These are phyloP conservation scores for Exophiala oligosperma DNA, from an alignment of 2,329 filamentous ascomycete species.

Conservation along the genomic window DNA sequence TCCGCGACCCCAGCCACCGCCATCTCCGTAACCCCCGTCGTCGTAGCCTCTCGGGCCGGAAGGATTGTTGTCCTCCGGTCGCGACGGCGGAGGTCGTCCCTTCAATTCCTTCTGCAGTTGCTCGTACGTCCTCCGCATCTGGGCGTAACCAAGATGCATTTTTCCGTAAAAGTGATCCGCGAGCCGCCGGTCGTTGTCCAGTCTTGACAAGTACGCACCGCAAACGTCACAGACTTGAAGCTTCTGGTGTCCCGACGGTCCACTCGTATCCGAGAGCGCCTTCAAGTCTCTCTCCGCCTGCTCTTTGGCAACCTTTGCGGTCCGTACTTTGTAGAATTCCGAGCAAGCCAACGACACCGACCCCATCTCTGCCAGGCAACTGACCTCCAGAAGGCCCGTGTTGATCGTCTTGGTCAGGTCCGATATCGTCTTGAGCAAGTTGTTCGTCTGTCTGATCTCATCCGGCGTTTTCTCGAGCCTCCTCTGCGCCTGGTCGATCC, in stretches of 20 bases:
- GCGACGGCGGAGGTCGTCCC: slow-evolving; percentile 63
- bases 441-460: slow-evolving; percentile 93
- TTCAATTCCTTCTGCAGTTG: slow-evolving; percentile 84
- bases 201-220: slow-evolving; percentile 84
- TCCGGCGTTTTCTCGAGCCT: slow-evolving; percentile 88
- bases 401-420: slow-evolving; percentile 78
- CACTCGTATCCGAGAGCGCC: slow-evolving; percentile 84
- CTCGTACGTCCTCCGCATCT: slow-evolving; percentile 94
- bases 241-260: slow-evolving; percentile 94
- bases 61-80: slow-evolving; percentile 37
- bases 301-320: slow-evolving; percentile 76
- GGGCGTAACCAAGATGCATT: slow-evolving; percentile 97
- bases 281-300: slow-evolving; percentile 88
- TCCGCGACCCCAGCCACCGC: slow-evolving; percentile 53
- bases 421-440: slow-evolving; percentile 79
- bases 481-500: slow-evolving; percentile 87
- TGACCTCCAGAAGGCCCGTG: slow-evolving; percentile 79
- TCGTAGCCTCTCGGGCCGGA: slow-evolving; percentile 46
- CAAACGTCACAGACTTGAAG: slow-evolving; percentile 98
- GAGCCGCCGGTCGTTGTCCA: slow-evolving; percentile 91
- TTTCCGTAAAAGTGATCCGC: slow-evolving; percentile 99
- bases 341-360: slow-evolving; percentile 79
- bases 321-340: slow-evolving; percentile 82
- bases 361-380: slow-evolving; percentile 78
- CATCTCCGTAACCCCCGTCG: slow-evolving; percentile 53